phyloP scores from a whole-genome alignment of 768 basidiomycete genomes.

The Inosperma sp. region DNA sequence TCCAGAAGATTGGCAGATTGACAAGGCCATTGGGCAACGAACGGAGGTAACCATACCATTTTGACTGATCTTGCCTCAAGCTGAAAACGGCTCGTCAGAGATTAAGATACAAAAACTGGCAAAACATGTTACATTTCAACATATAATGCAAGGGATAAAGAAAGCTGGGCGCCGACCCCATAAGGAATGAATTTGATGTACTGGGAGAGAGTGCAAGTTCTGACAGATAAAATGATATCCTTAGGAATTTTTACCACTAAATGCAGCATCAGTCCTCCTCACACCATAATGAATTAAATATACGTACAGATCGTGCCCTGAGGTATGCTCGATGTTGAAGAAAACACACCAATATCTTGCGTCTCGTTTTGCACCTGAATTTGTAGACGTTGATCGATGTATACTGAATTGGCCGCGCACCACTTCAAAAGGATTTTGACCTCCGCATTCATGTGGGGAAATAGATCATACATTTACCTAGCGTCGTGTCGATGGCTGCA shows the following conservation, averaged over 20 bases:
- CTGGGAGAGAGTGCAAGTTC: conserved; percentile 46
- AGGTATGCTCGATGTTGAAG: conserved; percentile 30
- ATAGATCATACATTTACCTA: conserved; percentile 39
- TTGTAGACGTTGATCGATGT: conserved; percentile 43
- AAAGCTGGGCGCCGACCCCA: conserved; percentile 56
- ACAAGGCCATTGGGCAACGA: conserved; percentile 51
- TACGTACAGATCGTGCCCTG: conserved; percentile 36
- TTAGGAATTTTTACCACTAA: conserved; percentile 67
- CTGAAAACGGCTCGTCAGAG: conserved; percentile 30
- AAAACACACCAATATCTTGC: conserved; percentile 34
- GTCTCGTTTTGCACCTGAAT: conserved; percentile 22
- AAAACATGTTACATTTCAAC: conserved; percentile 57
- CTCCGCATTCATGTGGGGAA: conserved; percentile 32
- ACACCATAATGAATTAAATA: neutral
- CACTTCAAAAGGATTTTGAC: conserved; percentile 26
- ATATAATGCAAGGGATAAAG: conserved; percentile 60
- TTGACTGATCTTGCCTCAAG: conserved; percentile 43
- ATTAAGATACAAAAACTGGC: conserved; percentile 9
- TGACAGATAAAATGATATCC: conserved; percentile 54
- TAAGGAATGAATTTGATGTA: conserved; percentile 43
- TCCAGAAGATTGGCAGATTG: conserved; percentile 63
- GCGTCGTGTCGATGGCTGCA: conserved; percentile 32
- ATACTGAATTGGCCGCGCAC: conserved; percentile 44
- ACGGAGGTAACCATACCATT: conserved; percentile 64
- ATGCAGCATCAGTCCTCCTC: neutral